phyloP scores from a whole-genome alignment of 176 grass and related monocot genomes.

The Lolium perenne region DNA sequence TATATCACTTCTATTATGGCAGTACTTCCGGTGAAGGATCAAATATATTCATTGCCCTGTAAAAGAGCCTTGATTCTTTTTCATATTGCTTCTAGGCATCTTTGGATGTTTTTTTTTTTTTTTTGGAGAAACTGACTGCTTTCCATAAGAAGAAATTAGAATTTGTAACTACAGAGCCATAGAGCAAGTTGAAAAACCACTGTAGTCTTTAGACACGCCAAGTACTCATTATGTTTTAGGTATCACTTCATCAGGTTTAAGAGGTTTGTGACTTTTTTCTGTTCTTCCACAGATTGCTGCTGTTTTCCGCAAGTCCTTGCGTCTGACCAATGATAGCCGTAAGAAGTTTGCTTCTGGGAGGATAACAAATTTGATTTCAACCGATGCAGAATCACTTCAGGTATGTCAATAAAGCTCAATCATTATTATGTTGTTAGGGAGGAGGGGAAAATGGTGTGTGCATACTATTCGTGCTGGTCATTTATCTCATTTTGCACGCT shows the following conservation, averaged over 20 bases:
- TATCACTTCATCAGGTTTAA: not conserved
- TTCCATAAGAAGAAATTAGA: not conserved
- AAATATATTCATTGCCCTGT: not conserved
- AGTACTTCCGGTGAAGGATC: not conserved
- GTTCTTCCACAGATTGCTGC: slow-evolving; percentile 70
- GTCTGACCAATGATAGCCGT: slow-evolving; percentile 81
- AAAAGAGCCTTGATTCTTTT: not conserved
- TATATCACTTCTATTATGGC: not conserved
- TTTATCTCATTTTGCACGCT: slow-evolving; percentile 24
- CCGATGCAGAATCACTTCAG: slow-evolving; percentile 96
- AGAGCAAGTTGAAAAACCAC: not conserved
- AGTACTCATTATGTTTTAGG: not conserved
- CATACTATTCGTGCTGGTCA: slow-evolving; percentile 22
- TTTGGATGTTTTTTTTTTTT: not conserved
- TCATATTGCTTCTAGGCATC: not conserved
- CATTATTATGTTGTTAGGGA: slow-evolving; percentile 15
- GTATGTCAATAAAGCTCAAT: slow-evolving; percentile 42
- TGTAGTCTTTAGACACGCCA: not conserved
- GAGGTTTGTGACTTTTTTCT: slow-evolving; percentile 2
- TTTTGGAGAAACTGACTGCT: not conserved
- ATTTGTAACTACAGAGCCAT: not conserved
- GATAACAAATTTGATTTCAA: slow-evolving; percentile 99
- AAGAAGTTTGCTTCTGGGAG: slow-evolving; percentile 88
- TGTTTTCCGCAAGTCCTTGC: slow-evolving; percentile 95
- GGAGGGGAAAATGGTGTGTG: slow-evolving; percentile 8